Base-by-base conservation (phyloP, 2,329 filamentous ascomycete genomes). In the Ophiosphaerella korrae region DNA sequence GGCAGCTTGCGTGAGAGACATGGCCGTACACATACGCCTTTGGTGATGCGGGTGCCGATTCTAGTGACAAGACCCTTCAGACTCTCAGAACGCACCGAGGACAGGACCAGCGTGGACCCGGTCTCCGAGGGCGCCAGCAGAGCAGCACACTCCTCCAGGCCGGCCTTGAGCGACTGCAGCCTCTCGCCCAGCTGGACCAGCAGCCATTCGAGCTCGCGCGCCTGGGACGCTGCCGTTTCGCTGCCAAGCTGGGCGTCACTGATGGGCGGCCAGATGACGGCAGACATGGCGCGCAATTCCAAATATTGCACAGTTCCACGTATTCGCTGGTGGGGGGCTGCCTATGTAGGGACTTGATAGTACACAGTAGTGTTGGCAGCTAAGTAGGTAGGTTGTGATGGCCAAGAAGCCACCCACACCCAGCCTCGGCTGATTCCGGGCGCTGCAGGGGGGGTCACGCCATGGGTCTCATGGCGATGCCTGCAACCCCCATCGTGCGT, bases 31-130 rank as follows among this genome's bases (percentile, higher is more conserved):
- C 87, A 63, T 80, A 92, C 90, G 60, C 92, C 93, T 73, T 96
- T 96, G 57, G 96, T 88, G 57, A 99, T 88, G 44, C 88, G 86
- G n/a, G 90, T 90, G 34, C 94, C 94, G 32, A 96, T 85, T 46
- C 94, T 85, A 1, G 93, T 97, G 53, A 97, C 85, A 64, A 91
- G 90, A 14, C 94, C 94, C 74, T 99, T 99, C 56, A 97, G 86
- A 60, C 84, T 86, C 77, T 99, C 94, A 48, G 90, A 93, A 48
- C 92, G 85, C 48, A 88, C 83, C 12, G 92, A 95, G 55, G 89
- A 94, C 60, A 99, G 82, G 26, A 94, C 92, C 24, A 99, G 84
- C 1, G 93, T 99, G 63, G 88, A 92, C 7, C 92, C 92, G 1
- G 88, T 87, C 68, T 96, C 91, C 57, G 88, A 83, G 1, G 93